These are phyloP conservation scores for Xylaria sp. DNA, from an alignment of 2,329 filamentous ascomycete species.

Conservation along the genomic window DNA sequence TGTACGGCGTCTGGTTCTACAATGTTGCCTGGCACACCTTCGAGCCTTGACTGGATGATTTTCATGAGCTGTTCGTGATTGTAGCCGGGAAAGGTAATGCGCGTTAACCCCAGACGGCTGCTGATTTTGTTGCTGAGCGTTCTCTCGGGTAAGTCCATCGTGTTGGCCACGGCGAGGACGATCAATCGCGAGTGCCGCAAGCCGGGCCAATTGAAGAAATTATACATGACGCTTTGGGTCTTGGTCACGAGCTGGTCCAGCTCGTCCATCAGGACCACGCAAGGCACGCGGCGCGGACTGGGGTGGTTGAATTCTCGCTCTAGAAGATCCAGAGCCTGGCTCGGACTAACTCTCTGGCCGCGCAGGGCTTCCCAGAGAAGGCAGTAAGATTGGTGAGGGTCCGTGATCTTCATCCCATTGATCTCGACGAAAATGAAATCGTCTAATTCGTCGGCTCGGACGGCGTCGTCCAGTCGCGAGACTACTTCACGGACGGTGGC, in stretches of 20 bases:
- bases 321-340: constrained; percentile 89
- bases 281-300: constrained; percentile 88
- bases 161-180: constrained; percentile 96
- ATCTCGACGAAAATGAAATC: constrained; percentile 99
- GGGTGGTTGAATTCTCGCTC: constrained; percentile 94
- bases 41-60: constrained; percentile 93
- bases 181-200: constrained; percentile 91
- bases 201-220: constrained; percentile 99
- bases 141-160: constrained; percentile 96
- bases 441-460: constrained; percentile 89
- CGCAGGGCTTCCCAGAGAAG: constrained; percentile 96
- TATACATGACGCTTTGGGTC: constrained; percentile 99
- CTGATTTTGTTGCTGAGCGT: constrained; percentile 99
- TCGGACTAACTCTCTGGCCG: constrained; percentile 89
- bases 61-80: constrained; percentile 97
- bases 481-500: constrained; percentile 97
- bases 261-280: constrained; percentile 98
- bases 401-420: constrained; percentile 99
- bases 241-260: constrained; percentile 97
- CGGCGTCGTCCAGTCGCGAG: constrained; percentile 85
- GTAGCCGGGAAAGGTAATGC: constrained; percentile 97
- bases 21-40: constrained; percentile 86
- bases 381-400: constrained; percentile 95
- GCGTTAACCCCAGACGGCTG: constrained; percentile 85
- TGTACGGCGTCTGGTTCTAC: constrained; percentile 94